phyloP scores from a whole-genome alignment of 2,329 filamentous ascomycete species.

The Annulohypoxylon truncatum region DNA sequence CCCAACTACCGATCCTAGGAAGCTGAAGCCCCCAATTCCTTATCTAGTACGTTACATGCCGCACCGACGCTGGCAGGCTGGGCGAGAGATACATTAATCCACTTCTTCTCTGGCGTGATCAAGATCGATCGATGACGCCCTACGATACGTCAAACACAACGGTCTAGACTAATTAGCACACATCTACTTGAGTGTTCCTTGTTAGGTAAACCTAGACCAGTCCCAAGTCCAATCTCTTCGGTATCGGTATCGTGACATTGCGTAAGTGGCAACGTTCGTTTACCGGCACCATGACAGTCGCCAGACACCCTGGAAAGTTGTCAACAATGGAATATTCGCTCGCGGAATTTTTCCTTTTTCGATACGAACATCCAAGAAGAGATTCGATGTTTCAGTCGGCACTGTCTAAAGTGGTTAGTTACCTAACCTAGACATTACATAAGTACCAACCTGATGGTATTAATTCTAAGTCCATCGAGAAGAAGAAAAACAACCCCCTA shows the following conservation, averaged over 20 bases:
- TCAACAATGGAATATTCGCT: not conserved
- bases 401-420: slow-evolving; percentile 18
- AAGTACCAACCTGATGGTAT: not conserved
- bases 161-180: slow-evolving; percentile 9
- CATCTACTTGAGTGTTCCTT: not conserved
- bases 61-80: slow-evolving; percentile 13
- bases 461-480: not conserved
- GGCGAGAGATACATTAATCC: not conserved
- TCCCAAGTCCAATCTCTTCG: not conserved
- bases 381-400: slow-evolving; percentile 21
- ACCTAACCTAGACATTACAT: not conserved
- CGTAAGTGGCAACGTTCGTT: not conserved
- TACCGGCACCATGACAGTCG: slow-evolving; percentile 13
- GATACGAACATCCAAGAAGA: slow-evolving; percentile 18
- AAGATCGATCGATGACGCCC: slow-evolving; percentile 35
- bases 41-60: slow-evolving; percentile 27
- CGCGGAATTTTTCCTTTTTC: not conserved
- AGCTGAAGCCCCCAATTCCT: not conserved
- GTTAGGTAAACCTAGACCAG: slow-evolving; percentile 1
- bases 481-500: slow-evolving; percentile 4
- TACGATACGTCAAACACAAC: slow-evolving; percentile 4
- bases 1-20: slow-evolving; percentile 16
- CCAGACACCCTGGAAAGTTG: not conserved
- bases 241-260: not conserved
- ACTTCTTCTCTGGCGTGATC: slow-evolving; percentile 22